These are phyloP conservation scores for Cercospora zeina DNA, from an alignment of 2,329 filamentous ascomycete species.

Conservation along the genomic window DNA sequence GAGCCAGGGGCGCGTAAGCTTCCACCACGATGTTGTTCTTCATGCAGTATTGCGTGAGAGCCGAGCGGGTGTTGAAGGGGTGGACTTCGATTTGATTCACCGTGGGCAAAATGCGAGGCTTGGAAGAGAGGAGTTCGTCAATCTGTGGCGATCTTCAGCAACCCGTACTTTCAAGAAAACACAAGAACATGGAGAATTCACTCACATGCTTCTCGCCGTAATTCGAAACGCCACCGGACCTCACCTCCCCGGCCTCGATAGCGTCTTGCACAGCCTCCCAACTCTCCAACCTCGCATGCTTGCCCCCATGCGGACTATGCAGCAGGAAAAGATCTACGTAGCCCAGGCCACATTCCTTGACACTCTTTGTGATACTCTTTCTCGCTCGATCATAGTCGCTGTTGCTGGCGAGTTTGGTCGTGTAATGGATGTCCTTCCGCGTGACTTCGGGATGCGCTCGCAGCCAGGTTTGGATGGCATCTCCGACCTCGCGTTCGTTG, in stretches of 20 bases:
- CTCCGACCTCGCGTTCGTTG: conserved; percentile 71
- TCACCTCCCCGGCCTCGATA: conserved; percentile 68
- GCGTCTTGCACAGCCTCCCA: conserved; percentile 79
- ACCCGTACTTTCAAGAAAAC: not conserved
- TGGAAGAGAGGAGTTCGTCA: conserved; percentile 65
- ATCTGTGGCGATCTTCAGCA: conserved; percentile 50
- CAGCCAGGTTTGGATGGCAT: conserved; percentile 54
- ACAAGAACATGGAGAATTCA: conserved; percentile 23
- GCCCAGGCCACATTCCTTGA: conserved; percentile 65
- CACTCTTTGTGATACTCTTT: conserved; percentile 63
- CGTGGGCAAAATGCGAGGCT: conserved; percentile 63
- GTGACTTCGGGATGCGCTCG: conserved; percentile 47
- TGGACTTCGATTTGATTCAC: conserved; percentile 83
- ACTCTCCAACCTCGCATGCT: conserved; percentile 64
- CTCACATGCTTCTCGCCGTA: conserved; percentile 72
- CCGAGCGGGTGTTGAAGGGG: conserved; percentile 73
- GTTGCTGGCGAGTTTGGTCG: conserved; percentile 72
- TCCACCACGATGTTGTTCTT: conserved; percentile 69
- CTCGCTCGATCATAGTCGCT: conserved; percentile 67
- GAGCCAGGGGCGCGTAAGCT: conserved; percentile 76
- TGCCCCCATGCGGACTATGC: conserved; percentile 76
- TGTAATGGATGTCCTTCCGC: conserved; percentile 74
- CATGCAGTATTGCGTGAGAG: conserved; percentile 66
- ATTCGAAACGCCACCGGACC: conserved; percentile 73
- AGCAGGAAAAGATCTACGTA: conserved; percentile 80